Evolutionary conservation across 164 flowering plant genomes (phyloP), one percentile per base, ranked within the genome.

Genomic region (Annona cherimola): DNA sequence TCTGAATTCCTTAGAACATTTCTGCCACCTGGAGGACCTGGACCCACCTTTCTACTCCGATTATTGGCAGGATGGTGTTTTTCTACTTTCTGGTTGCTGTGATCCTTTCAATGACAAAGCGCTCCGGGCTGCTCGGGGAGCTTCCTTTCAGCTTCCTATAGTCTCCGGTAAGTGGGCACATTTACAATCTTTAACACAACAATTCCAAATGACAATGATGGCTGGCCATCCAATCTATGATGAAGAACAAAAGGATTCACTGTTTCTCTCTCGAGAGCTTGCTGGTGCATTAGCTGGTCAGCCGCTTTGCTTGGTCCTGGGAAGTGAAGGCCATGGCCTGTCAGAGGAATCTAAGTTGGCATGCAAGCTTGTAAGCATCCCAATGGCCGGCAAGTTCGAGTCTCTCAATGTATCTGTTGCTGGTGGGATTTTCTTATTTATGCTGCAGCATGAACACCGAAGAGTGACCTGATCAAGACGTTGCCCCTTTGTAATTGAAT

Each of bases 331-430:
- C n/a, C 78, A 66, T 69, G 97, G 97, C n/a, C 88, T 94, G 43
- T 91, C 97, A 1, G 85, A 85, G 77, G 66, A 83, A 76, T 81
- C 95, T 39, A 76, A 54, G 74, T 60, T 62, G 41, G 76, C n/a
- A 2, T 90, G 89, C 75, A 93, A 90, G 81, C 89, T 92, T 46
- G 80, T 94, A 67, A 86, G 84, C 84, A 92, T 94, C 73, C 90
- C 90, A 11, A 94, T 94, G 99, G 82, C 84, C 0, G 97, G 88
- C 55, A 75, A 83, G 3, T 92, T 83, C 43, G 99, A 94, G 80
- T 94, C 99, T 44, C 94, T 94, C 9, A 94, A 94, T 84, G 97
- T 94, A 63, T 88, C 99, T 0, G 93, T 94, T 67, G 99, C 97
- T 2, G 99, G 99, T 60, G 99, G 99, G 9, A 94, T 94, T 78